Evolutionary conservation across 2,329 filamentous ascomycete genomes (phyloP), one percentile per base, ranked within the genome.

Genomic region (Diaporthe nobilis): DNA sequence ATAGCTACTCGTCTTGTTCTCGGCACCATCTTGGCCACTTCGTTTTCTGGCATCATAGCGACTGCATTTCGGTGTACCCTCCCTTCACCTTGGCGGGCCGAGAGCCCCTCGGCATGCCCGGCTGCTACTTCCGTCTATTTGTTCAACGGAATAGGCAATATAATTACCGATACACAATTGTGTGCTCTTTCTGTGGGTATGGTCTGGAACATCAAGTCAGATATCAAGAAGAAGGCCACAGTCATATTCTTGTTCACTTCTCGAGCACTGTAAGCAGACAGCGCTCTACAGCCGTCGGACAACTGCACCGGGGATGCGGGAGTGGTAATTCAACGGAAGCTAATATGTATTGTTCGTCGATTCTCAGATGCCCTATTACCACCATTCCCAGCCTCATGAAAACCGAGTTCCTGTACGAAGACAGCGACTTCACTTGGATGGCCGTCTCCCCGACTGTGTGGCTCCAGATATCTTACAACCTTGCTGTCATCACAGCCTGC

Each of bases 401-500:
- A 31, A 39, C 34, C 34, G 34, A 15, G 2, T 61, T 42, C n/a
- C 34, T 42, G 5, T 25, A 61, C 58, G 58, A 61, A 8, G 25
- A 25, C 6, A 10, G 22, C 22, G 34, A 42, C 22, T 61, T 25
- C 22, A 61, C 58, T 42, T 61, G 58, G 58, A 37, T 39, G 5
- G 22, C 34, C 13, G 37, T 25, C 3, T 8, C 13, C 13, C 37
- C 58, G 4, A 61, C 34, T 5, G 22, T 61, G 37, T 61, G 37
- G 37, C 58, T 28, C 7, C 58, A 61, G n/a, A 61, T 61, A 9
- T 61, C 37, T 0, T 42, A 42, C 58, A 28, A 42, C 13, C 37
- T 61, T 13, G 58, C 37, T 9, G 12, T 61, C n/a, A 61, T 61
- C n/a, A 61, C 58, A 61, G 58, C 58, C n/a, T 61, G 58, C 0